Evolutionary conservation across 257 asterid species (phyloP), one percentile per base, ranked within the genome.

Genomic region (Nicotiana tomentosiformis): DNA sequence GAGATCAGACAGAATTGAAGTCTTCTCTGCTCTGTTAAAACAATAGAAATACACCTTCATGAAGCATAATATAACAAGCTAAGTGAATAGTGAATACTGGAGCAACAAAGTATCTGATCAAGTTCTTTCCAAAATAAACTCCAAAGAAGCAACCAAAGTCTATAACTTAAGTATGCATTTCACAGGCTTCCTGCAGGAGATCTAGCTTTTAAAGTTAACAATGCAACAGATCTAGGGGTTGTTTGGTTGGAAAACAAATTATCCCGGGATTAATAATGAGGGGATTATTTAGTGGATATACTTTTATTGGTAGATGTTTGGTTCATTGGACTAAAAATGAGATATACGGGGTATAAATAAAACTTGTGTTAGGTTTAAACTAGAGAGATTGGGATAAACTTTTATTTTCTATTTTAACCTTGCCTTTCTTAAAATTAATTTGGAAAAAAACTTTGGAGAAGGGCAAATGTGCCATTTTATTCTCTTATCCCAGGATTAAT

Each of bases 21-120:
- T 89, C 90, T 92, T 96, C 86, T 93, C 97, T 64, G 89, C 81
- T 88, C 98, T 96, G 93, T 74, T 76, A 78, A 83, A 83, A 87
- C 70, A 82, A 43, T 58, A 56, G 76, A 84, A 43, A 83, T 53
- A 83, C 81, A 82, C 78, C 82, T 82, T 83, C 67, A 62, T 20
- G 78, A 85, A 84, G 86, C 77, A 20, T 33, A 30, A 53, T 16
- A 62, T 76, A 81, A 74, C 15, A 17, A 18, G 72, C 78, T 16
- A 35, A 35, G 66, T 9, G 11, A 46, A 78, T 55, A 49, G 49
- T 58, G 55, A 65, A 33, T 15, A 29, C 7, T 11, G n/a, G 10
- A 77, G 51, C 39, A 74, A 72, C 23, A 72, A 46, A 72, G n/a
- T 4, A 43, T 70, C 37, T 7, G 60, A 72, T 46, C 79, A 72